Conservation (phyloP, 805 yeast species). For the Blastobotrys mokoenaii region DNA sequence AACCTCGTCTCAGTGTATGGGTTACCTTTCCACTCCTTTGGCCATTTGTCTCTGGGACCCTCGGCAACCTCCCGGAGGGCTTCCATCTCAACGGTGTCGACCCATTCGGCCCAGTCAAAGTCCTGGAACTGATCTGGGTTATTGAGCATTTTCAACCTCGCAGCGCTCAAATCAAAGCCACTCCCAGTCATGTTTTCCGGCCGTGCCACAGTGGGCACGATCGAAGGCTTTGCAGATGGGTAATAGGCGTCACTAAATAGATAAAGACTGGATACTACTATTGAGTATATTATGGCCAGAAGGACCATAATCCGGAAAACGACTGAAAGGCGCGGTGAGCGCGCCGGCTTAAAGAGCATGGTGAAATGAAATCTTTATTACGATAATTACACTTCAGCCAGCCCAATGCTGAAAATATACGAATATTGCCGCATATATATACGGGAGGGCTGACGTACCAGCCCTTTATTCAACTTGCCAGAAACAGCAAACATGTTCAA, state of each 20-base stretch:
- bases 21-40: slow-evolving; percentile 4
- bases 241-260: slow-evolving; percentile 9
- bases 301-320: slow-evolving; percentile 12
- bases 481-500: too few relatives aligned
- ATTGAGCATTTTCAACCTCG: slow-evolving; percentile 2
- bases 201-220: not conserved
- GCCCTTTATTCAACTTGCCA: too few relatives aligned
- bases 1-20: slow-evolving; percentile 7
- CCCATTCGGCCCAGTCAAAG: slow-evolving; percentile 25
- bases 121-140: slow-evolving; percentile 3
- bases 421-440: too few relatives aligned
- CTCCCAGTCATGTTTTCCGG: slow-evolving; percentile 1
- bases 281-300: slow-evolving; percentile 9
- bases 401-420: too few relatives aligned
- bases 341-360: too few relatives aligned
- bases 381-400: too few relatives aligned
- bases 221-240: not conserved
- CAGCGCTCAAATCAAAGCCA: slow-evolving; percentile 9
- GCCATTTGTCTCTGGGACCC: slow-evolving; percentile 1
- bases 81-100: slow-evolving; percentile 18
- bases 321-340: slow-evolving; percentile 6
- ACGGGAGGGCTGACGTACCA: too few relatives aligned
- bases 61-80: slow-evolving; percentile 6
- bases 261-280: slow-evolving; percentile 11
- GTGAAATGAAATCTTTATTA: too few relatives aligned